phyloP scores from a whole-genome alignment of 805 yeast species.

The Phaffomyces thermotolerans region DNA sequence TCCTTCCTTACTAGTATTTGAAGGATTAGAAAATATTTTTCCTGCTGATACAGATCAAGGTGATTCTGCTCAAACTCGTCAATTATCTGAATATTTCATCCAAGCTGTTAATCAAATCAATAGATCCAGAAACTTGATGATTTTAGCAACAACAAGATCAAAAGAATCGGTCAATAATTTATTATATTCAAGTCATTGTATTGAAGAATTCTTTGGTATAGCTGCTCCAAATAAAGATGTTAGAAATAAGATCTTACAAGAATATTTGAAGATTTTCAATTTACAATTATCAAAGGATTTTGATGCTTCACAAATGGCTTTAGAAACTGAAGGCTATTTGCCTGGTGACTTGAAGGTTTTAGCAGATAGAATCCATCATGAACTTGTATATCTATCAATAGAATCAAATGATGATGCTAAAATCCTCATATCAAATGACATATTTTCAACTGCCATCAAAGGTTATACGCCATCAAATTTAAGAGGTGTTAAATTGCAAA shows the following conservation, averaged over 20 bases:
- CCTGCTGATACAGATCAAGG: conserved; percentile 53
- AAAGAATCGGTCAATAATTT: conserved; percentile 57
- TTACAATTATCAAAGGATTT: conserved; percentile 33
- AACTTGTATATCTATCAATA: conserved; percentile 21
- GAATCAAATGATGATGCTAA: conserved; percentile 5
- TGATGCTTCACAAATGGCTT: conserved; percentile 43
- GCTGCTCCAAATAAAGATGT: conserved; percentile 63
- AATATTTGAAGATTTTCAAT: conserved; percentile 17
- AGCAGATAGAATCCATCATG: conserved; percentile 62
- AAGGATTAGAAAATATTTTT: conserved; percentile 67
- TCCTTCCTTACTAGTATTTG: conserved; percentile 70
- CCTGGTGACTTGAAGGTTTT: conserved; percentile 74
- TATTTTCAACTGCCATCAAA: conserved; percentile 51
- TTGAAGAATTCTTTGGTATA: conserved; percentile 55
- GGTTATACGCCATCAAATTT: conserved; percentile 75
- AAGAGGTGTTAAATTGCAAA: conserved; percentile 81
- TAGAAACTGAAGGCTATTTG: conserved; percentile 83
- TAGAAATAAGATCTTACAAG: conserved; percentile 40
- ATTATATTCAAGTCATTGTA: conserved; percentile 59
- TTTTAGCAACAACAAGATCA: conserved; percentile 57
- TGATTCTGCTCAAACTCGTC: conserved; percentile 55
- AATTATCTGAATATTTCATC: conserved; percentile 55
- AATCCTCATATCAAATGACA: conserved; percentile 23
- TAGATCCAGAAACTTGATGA: conserved; percentile 37
- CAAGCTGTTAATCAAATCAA: conserved; percentile 36